Percentiles rank a stretch among this genome's conserved stretches.
Conservation (phyloP, 495 filamentous ascomycete species). For the Trichoderma parareesei region DNA sequence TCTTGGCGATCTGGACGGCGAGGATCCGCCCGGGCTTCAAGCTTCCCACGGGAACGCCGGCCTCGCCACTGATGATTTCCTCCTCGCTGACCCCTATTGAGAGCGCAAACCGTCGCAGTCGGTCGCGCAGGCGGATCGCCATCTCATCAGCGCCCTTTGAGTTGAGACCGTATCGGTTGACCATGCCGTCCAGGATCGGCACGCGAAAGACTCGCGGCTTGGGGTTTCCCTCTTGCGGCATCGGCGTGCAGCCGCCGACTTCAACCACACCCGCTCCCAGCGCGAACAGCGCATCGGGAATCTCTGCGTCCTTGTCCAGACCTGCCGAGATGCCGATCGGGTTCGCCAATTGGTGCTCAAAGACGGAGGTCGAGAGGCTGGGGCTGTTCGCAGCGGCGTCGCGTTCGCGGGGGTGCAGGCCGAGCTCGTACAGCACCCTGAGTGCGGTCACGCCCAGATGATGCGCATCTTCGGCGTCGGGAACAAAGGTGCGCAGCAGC, state of each 20-base stretch:
- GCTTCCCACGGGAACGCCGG: slow-evolving; percentile 61
- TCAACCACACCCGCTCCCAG: slow-evolving; percentile 80
- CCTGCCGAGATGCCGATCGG: slow-evolving; percentile 89
- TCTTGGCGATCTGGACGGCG: slow-evolving; percentile 96
- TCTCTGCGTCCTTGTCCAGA: slow-evolving; percentile 86
- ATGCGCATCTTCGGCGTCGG: slow-evolving; percentile 90
- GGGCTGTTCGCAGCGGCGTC: slow-evolving; percentile 22
- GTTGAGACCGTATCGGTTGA: slow-evolving; percentile 95
- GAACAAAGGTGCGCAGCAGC: slow-evolving; percentile 57
- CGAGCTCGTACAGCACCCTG: slow-evolving; percentile 58
- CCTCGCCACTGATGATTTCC: slow-evolving; percentile 60
- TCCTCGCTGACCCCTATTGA: slow-evolving; percentile 59
- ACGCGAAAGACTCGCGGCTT: slow-evolving; percentile 83
- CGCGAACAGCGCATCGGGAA: slow-evolving; percentile 72
- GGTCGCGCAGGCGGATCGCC: slow-evolving; percentile 67
- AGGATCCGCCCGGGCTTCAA: slow-evolving; percentile 65
- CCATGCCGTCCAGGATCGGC: slow-evolving; percentile 69
- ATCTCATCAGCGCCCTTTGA: slow-evolving; percentile 81
- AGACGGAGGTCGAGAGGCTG: slow-evolving; percentile 50
- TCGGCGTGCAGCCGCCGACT: slow-evolving; percentile 80
- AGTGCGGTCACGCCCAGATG: slow-evolving; percentile 61
- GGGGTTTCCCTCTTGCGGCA: slow-evolving; percentile 78
- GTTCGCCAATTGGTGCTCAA: slow-evolving; percentile 69
- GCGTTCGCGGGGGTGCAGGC: slow-evolving; percentile 69
- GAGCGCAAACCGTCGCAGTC: slow-evolving; percentile 69